These are phyloP conservation scores for Tricholoma furcatifolium DNA, from an alignment of 768 basidiomycete species.

Conservation along the genomic window DNA sequence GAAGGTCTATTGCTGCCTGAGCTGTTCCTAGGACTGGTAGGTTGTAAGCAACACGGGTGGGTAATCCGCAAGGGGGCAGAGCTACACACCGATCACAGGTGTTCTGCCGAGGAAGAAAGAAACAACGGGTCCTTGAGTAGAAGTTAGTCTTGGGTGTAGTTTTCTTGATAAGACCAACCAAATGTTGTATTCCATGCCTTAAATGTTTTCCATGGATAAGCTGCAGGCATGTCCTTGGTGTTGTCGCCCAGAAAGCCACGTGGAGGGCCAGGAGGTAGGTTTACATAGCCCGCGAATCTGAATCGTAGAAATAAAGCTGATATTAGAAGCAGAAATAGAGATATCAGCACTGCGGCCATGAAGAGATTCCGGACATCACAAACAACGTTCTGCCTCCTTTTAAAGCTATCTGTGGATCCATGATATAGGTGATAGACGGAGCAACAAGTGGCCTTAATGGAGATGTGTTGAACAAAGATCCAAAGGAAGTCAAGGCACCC, in stretches of 20 bases:
- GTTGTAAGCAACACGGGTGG: not conserved
- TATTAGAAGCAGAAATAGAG: not conserved
- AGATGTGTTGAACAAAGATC: too few relatives aligned
- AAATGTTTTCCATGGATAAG: constrained; percentile 20
- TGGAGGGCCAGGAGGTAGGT: constrained; percentile 5
- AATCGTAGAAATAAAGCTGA: not conserved
- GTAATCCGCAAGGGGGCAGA: not conserved
- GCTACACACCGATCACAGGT: constrained; percentile 18
- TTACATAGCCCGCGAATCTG: not conserved
- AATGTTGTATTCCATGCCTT: constrained; percentile 17
- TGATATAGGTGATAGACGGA: too few relatives aligned
- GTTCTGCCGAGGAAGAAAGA: constrained; percentile 21
- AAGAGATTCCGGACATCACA: not conserved
- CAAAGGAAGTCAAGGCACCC: too few relatives aligned
- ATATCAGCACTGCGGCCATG: not conserved
- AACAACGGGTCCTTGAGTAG: constrained; percentile 16
- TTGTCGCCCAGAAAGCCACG: constrained; percentile 2
- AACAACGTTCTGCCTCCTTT: too few relatives aligned
- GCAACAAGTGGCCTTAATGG: too few relatives aligned
- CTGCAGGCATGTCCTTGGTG: constrained; percentile 4
- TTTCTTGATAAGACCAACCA: constrained; percentile 8
- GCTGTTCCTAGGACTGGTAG: constrained; percentile 23
- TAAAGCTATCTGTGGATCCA: not conserved
- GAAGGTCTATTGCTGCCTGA: constrained; percentile 28
- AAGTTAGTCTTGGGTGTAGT: not conserved